These are phyloP conservation scores for Moricandia arvensis DNA, from an alignment of 345 rosid species.

Conservation along the genomic window DNA sequence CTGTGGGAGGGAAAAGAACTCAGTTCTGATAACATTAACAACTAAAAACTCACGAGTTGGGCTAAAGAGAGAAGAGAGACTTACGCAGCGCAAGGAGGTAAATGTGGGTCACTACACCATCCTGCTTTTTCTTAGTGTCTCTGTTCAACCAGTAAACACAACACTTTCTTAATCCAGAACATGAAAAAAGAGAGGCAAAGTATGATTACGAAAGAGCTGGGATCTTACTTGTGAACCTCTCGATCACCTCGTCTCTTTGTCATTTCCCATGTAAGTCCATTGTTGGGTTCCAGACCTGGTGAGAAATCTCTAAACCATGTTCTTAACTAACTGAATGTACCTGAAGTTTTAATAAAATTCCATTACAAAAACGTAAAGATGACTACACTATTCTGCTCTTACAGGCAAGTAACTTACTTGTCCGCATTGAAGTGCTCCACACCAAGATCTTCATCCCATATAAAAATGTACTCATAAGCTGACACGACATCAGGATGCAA, in stretches of 20 bases:
- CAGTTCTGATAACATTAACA: neutral
- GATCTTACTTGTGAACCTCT: constrained; percentile 81
- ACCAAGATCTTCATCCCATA: constrained; percentile 97
- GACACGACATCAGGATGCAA: constrained; percentile 91
- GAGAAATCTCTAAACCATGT: constrained; percentile 87
- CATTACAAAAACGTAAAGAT: constrained; percentile 1
- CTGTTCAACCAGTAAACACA: constrained; percentile 41
- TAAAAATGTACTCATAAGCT: constrained; percentile 78
- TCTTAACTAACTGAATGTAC: constrained; percentile 72
- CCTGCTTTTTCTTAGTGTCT: constrained; percentile 75
- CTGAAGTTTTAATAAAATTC: constrained; percentile 36
- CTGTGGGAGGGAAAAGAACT: constrained; percentile 39
- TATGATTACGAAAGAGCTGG: neutral
- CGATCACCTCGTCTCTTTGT: constrained; percentile 79
- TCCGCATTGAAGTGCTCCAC: constrained; percentile 81
- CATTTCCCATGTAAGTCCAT: constrained; percentile 92
- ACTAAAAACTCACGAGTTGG: neutral
- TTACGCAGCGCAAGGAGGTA: constrained; percentile 98
- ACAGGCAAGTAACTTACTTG: constrained; percentile 43
- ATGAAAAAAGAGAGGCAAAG: neutral
- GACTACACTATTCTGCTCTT: neutral
- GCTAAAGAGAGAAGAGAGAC: neutral
- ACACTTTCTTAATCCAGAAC: neutral
- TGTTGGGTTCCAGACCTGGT: constrained; percentile 92
- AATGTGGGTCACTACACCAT: constrained; percentile 77